Conservation (phyloP, 2,329 filamentous ascomycete genomes). For the Amylocarpus encephaloides region DNA sequence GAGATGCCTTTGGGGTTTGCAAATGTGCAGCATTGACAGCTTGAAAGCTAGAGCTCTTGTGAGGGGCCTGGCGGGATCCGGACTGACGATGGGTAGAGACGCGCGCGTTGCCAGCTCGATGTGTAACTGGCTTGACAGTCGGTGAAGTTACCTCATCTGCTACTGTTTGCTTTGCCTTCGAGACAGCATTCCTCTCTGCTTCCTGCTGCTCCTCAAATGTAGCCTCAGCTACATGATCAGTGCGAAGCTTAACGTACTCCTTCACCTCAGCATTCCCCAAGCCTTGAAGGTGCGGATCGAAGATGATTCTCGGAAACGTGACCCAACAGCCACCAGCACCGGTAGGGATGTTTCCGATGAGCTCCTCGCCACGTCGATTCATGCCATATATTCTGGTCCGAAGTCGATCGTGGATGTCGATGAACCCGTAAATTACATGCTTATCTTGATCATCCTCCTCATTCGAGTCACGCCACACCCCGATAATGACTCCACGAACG, state of each 20-base stretch:
- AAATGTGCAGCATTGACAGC: constrained; percentile 23
- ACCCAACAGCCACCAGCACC: constrained; percentile 59
- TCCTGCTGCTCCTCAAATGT: constrained; percentile 19
- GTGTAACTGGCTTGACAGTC: constrained; percentile 17
- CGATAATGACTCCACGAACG: constrained; percentile 37
- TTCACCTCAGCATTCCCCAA: constrained; percentile 53
- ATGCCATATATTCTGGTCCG: constrained; percentile 51
- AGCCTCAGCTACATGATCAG: constrained; percentile 30
- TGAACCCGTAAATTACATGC: constrained; percentile 56
- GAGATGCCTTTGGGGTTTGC: constrained; percentile 23
- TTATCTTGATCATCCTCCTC: constrained; percentile 44
- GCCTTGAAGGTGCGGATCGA: constrained; percentile 49
- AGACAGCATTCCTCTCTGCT: constrained; percentile 21
- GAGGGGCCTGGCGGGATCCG: constrained; percentile 20
- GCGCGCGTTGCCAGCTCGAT: constrained; percentile 18
- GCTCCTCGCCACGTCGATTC: constrained; percentile 41
- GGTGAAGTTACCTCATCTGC: constrained; percentile 18
- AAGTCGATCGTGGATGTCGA: constrained; percentile 53
- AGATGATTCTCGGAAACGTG: constrained; percentile 54
- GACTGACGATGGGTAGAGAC: constrained; percentile 19
- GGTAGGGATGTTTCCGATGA: constrained; percentile 43
- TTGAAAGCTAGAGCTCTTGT: constrained; percentile 25
- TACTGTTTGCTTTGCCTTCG: constrained; percentile 21
- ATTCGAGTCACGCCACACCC: constrained; percentile 54
- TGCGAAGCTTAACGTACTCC: constrained; percentile 53